These are phyloP conservation scores for Curvularia spicifera DNA, from an alignment of 2,329 filamentous ascomycete species.

Conservation along the genomic window DNA sequence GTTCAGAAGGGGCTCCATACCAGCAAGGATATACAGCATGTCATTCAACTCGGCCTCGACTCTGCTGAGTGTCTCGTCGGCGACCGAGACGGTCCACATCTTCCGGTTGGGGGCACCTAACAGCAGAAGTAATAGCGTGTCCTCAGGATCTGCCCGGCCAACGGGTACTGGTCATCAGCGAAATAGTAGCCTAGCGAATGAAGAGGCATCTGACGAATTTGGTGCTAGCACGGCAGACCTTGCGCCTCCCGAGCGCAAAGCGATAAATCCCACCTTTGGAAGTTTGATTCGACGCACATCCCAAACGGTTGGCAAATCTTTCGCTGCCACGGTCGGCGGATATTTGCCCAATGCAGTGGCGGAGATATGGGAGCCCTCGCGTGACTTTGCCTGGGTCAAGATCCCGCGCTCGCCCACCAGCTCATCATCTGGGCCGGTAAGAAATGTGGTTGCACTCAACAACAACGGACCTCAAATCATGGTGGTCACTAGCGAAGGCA, in stretches of 20 bases:
- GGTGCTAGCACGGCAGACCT: slow-evolving; percentile 46
- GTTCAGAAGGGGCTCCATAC: slow-evolving; percentile 93
- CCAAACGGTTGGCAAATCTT: slow-evolving; percentile 86
- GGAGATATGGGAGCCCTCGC: slow-evolving; percentile 94
- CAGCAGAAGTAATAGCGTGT: slow-evolving; percentile 45
- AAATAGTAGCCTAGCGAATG: slow-evolving; percentile 52
- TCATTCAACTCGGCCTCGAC: slow-evolving; percentile 96
- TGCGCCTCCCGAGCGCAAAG: slow-evolving; percentile 44
- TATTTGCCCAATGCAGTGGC: slow-evolving; percentile 93
- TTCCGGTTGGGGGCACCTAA: slow-evolving; percentile 70
- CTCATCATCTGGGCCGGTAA: slow-evolving; percentile 61
- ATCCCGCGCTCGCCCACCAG: slow-evolving; percentile 69
- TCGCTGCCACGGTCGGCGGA: slow-evolving; percentile 86
- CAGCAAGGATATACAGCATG: slow-evolving; percentile 97
- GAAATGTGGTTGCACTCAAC: slow-evolving; percentile 97
- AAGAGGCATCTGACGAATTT: slow-evolving; percentile 51
- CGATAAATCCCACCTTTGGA: slow-evolving; percentile 76
- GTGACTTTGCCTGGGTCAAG: slow-evolving; percentile 97
- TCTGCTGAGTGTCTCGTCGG: slow-evolving; percentile 91
- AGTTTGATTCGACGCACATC: slow-evolving; percentile 93
- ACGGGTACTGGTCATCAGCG: slow-evolving; percentile 46
- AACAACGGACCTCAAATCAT: slow-evolving; percentile 94
- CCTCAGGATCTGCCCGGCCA: slow-evolving; percentile 33
- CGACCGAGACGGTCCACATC: slow-evolving; percentile 94
- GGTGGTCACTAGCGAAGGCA: slow-evolving; percentile 95